Percentiles rank a stretch among this genome's conserved stretches.
These are phyloP conservation scores for Sporothrix brasiliensis DNA, from an alignment of 2,329 filamentous ascomycete species.

Conservation along the genomic window DNA sequence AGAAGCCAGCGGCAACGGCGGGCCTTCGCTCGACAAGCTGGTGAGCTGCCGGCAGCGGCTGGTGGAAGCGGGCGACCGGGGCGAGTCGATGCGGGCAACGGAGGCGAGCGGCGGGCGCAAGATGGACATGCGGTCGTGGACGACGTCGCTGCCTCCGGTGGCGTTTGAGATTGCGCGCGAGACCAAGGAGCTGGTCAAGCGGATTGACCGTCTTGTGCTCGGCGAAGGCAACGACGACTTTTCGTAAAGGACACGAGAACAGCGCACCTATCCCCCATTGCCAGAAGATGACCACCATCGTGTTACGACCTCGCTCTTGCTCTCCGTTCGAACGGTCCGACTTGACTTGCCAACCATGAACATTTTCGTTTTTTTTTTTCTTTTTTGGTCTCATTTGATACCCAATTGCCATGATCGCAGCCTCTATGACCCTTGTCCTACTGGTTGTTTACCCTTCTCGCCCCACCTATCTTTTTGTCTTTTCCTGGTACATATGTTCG, in stretches of 20 bases:
- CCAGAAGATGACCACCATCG: no score
- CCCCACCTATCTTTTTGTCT: not conserved
- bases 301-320: slow-evolving; percentile 5
- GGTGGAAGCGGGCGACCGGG: slow-evolving; percentile 63
- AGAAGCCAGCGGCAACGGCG: slow-evolving; percentile 56
- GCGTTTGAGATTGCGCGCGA: slow-evolving; percentile 85
- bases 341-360: not conserved
- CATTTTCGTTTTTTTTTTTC: slow-evolving; percentile 1
- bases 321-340: not conserved
- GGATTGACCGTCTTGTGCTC: slow-evolving; percentile 39
- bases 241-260: slow-evolving; percentile 31
- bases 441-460: not conserved
- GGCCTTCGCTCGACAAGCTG: slow-evolving; percentile 58
- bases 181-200: slow-evolving; percentile 69
- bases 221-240: slow-evolving; percentile 39
- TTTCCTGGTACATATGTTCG: slow-evolving; percentile 33
- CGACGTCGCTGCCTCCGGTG: slow-evolving; percentile 73
- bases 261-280: no score
- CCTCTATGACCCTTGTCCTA: slow-evolving; percentile 28
- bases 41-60: slow-evolving; percentile 67
- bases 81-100: slow-evolving; percentile 59
- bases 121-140: slow-evolving; percentile 64
- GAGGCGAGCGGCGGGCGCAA: slow-evolving; percentile 54
- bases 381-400: slow-evolving; percentile 31
- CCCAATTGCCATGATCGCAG: slow-evolving; percentile 31